Evolutionary conservation across 306 rosid genomes (phyloP), one percentile per base, ranked within the genome.

Genomic region (Spatholobus suberectus): DNA sequence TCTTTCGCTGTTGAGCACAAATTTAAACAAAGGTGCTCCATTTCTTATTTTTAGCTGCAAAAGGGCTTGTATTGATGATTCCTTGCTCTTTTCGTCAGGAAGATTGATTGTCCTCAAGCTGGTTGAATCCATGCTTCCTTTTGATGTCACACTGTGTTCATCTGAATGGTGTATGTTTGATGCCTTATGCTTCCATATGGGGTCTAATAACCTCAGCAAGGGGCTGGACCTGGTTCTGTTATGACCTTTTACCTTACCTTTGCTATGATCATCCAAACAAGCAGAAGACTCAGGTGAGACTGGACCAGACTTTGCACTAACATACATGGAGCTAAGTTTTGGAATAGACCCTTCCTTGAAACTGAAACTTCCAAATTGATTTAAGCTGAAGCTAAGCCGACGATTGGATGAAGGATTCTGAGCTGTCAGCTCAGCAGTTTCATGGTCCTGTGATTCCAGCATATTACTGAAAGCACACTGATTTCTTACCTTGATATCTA

Each of bases 201-300:
- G 97, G 80, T 93, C 97, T 26, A 96, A 85, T 73, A 94, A 82
- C 84, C 93, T 90, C 75, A 90, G 73, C 15, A 93, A 90, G 15
- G 98, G 91, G 81, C 89, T 90, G 27, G 98, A 92, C 84, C 88
- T 84, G 20, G 90, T 89, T 88, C 98, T 88, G 83, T 89, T 89
- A 77, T 89, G 97, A 83, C 88, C 88, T 37, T 61, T 78, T 66
- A 69, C 80, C 82, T 86, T 90, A 84, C 74, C 91, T 75, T 81
- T 81, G 72, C 80, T 85, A 15, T 76, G 70, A 68, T 65, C 85
- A 67, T 89, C 84, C 46, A 82, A 66, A 75, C 54, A 66, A 79
- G 44, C 85, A 35, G 90, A 81, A 77, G 87, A 63, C 76, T 87
- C 93, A 76, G 87, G 77, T 79, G 73, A 88, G 80, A 90, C 63